Evolutionary conservation across 2,329 filamentous ascomycete species (phyloP), one percentile per base, ranked within the genome.

Genomic region (Botryosphaeria dothidea): DNA sequence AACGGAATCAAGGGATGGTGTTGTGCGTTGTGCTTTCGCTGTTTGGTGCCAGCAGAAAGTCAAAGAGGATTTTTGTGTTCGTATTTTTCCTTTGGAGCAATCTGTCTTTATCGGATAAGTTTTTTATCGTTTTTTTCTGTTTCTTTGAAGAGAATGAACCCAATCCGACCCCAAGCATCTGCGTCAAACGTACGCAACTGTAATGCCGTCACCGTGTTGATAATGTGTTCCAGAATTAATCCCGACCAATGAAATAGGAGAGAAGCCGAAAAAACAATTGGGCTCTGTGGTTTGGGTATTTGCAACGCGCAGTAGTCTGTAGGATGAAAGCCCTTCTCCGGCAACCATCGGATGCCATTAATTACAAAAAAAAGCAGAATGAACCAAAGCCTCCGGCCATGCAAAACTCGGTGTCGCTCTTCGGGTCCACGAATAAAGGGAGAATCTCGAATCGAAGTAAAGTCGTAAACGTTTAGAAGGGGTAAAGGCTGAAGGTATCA

Each of bases 231-330:
- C 54, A 15, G 36, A 43, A 43, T 43, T 56, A 38, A 25, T 43
- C 54, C 54, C 36, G 29, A 19, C 54, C 54, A 57, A 57, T 4
- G 54, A 57, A 57, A 57, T 57, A 57, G 36, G 36, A 51, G 34
- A 57, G 52, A 57, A 57, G 54, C 54, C 54, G 54, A 45, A 57
- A 52, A 57, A 41, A 41, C 54, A 57, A 43, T 7, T 43, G 52
- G 54, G 54, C 54, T 57, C 52, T 57, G 54, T 57, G 54, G 54
- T 57, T 57, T 57, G 54, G 54, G 54, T 57, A 57, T 57, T 57
- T 57, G 54, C 36, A 57, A 43, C 54, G 54, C 38, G 54, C 54
- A 43, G 54, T 57, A 57, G 54, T 57, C 54, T 57, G 54, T 57
- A 57, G 54, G 54, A 57, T 57, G 43, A 61, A 61, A 48, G 43